These are phyloP conservation scores for Gastrolobium villosum DNA, from an alignment of 306 rosid genomes.

Conservation along the genomic window DNA sequence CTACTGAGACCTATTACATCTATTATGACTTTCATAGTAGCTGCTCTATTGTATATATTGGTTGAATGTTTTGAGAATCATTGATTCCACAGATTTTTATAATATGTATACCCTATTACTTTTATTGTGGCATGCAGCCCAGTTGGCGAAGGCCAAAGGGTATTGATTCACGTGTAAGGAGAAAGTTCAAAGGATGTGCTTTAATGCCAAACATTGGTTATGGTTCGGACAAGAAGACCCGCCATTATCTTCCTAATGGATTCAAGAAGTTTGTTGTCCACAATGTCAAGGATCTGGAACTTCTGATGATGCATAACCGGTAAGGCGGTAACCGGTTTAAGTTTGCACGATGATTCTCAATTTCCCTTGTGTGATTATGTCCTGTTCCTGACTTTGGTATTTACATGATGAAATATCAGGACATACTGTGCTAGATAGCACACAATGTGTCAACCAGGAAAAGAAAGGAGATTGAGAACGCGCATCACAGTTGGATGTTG, in stretches of 20 bases:
- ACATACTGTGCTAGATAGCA: conserved; percentile 82
- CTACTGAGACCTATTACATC: not conserved
- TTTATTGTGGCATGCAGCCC: conserved; percentile 47
- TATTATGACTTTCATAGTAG: not conserved
- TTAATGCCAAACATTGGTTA: conserved; percentile 83
- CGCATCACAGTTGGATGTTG: conserved; percentile 83
- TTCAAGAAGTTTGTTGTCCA: conserved; percentile 46
- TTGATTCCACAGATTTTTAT: not conserved
- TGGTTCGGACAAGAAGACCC: conserved; percentile 80
- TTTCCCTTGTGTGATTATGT: not conserved
- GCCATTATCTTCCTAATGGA: conserved; percentile 71
- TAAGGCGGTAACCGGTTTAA: conserved; percentile 58
- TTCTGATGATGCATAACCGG: conserved; percentile 93
- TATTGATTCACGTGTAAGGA: conserved; percentile 85
- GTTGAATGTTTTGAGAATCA: not conserved
- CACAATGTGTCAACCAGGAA: conserved; percentile 70
- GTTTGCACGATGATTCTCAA: not conserved
- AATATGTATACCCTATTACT: not conserved
- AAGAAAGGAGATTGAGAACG: conserved; percentile 80
- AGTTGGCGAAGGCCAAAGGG: conserved; percentile 88
- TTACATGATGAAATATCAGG: conserved; percentile 43
- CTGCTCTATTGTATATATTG: not conserved
- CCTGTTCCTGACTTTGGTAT: not conserved
- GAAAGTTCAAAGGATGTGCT: conserved; percentile 75
- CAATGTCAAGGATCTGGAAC: conserved; percentile 62